Evolutionary conservation across 164 flowering plant species (phyloP), one percentile per base, ranked within the genome.

Genomic region (Amborella trichopoda): DNA sequence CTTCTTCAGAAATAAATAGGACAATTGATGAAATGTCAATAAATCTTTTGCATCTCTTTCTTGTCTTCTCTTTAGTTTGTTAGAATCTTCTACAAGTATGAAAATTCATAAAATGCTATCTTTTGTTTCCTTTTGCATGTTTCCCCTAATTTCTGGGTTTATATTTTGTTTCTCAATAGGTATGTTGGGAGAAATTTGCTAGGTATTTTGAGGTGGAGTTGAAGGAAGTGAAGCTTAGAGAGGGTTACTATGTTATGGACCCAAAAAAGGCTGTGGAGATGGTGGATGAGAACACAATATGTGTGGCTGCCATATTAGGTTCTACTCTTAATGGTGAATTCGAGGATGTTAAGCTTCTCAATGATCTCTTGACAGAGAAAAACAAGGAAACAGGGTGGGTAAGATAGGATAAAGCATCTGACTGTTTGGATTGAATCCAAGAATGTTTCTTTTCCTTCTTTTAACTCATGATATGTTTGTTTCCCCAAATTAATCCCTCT

Each of bases 281-380:
- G 82, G 90, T 81, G 28, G 90, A 81, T 52, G 85, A 81, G 62
- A 81, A 81, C 59, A 81, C 84, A 40, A 81, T 78, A 25, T 81
- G 84, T 49, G 89, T 78, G 26, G 89, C 84, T 5, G 82, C 89
- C 21, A 81, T 78, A 46, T 37, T 81, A 17, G 90, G 90, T 1
- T 81, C 90, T 4, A 81, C 90, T 2, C 59, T 81, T 3, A 81
- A 63, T 1, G 85, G 90, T 1, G 90, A 81, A 45, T 78, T 76
- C 41, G 90, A 81, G 60, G 80, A 81, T 49, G 85, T 78, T 38
- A 72, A 69, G 59, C 70, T 54, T 26, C 60, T 81, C 5, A 76
- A 81, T 26, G 70, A 78, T 0, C 81, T 81, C 3, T 75, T 81
- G 18, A 28, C 57, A 0, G 11, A 70, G 45, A 81, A 78, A 72